Evolutionary conservation across 106 monocot genomes (phyloP).

Genomic region (Allium cepa): DNA sequence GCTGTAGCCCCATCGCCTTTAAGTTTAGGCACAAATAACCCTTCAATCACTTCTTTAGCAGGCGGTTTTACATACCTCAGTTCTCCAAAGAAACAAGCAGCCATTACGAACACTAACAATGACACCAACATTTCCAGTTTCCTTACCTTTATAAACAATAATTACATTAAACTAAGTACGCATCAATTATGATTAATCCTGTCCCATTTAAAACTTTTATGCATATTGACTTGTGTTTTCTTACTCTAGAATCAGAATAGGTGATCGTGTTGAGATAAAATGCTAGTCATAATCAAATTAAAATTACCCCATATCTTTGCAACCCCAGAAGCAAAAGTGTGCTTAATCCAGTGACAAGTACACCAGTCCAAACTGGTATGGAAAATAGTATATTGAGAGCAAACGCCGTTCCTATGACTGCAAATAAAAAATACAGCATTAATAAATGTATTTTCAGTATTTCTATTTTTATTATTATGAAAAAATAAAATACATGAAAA

Average conservation of each 20-base stretch:
- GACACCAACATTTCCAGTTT: conserved; percentile 45
- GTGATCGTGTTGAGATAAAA: no score
- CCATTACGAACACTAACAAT: conserved; percentile 33
- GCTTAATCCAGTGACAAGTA: conserved; percentile 70
- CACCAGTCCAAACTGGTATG: conserved; percentile 73
- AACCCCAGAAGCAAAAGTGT: conserved; percentile 74
- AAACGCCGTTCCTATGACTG: conserved; percentile 88
- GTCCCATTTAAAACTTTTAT: no score
- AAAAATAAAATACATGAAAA: no score
- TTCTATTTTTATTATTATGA: background rate
- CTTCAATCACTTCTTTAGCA: conserved; percentile 26
- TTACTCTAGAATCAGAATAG: no score
- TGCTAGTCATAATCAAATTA: background rate
- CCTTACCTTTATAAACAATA: background rate
- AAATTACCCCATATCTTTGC: conserved; percentile 76
- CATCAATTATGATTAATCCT: background rate
- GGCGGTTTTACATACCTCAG: conserved; percentile 38
- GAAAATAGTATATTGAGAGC: conserved; percentile 70
- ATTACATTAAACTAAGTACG: background rate
- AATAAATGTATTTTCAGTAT: no score
- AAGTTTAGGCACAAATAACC: conserved; percentile 44
- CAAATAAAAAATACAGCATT: background rate
- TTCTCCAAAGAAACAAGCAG: conserved; percentile 45
- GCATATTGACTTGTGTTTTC: no score
- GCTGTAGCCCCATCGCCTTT: conserved; percentile 24